Evolutionary conservation across 2,329 filamentous ascomycete genomes (phyloP).

Genomic region (Colletotrichum gigasporum): DNA sequence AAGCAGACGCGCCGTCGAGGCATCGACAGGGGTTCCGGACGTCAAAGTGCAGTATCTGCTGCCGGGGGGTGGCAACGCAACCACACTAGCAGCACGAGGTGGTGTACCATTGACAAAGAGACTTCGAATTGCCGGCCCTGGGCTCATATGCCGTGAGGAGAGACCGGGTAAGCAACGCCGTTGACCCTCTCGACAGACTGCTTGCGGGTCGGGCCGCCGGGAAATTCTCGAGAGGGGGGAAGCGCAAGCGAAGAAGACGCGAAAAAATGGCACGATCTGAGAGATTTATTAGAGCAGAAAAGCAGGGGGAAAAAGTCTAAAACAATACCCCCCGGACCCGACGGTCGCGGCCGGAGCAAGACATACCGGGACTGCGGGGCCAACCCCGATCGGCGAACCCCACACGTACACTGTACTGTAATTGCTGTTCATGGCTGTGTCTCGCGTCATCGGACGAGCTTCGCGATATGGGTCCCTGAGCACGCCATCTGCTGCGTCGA

Average conservation of each 20-base stretch:
- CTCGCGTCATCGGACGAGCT: slow-evolving; percentile 31
- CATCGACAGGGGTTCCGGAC: neutral
- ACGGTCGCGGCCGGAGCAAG: slow-evolving; percentile 12
- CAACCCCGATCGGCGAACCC: slow-evolving; percentile 7
- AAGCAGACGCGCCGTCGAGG: neutral
- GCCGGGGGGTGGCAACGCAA: slow-evolving; percentile 7
- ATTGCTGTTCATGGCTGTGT: neutral
- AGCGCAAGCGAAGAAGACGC: neutral
- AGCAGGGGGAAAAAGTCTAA: neutral
- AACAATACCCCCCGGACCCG: neutral
- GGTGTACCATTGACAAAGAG: slow-evolving; percentile 5
- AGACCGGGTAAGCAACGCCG: neutral
- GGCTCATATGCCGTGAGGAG: too few relatives aligned
- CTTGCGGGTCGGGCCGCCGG: too few relatives aligned
- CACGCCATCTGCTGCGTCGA: slow-evolving; percentile 29
- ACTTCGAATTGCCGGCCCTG: slow-evolving; percentile 5
- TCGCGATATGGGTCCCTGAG: slow-evolving; percentile 32
- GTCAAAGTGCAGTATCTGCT: neutral
- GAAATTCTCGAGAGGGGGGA: neutral
- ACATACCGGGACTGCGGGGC: slow-evolving; percentile 13
- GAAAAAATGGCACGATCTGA: neutral
- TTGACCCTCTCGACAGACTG: too few relatives aligned
- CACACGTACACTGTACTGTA: neutral
- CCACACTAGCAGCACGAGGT: neutral
- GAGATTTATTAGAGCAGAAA: neutral